Conservation (phyloP, 495 filamentous ascomycete species). For the Extremus antarcticus region DNA sequence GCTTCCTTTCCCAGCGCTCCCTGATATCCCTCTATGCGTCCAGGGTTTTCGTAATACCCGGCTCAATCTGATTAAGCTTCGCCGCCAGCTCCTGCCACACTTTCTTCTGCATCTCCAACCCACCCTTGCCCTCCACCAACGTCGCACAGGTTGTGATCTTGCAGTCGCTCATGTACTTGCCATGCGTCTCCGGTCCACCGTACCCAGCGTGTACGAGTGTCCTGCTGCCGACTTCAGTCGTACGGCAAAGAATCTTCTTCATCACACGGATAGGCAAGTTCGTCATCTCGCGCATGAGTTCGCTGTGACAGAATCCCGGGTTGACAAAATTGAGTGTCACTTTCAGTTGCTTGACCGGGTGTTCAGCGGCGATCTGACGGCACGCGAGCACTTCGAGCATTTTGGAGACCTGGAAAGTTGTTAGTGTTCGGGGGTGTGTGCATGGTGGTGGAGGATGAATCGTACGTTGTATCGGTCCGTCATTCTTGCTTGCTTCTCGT, state of each 20-base stretch:
- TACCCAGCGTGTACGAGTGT: conserved; percentile 32
- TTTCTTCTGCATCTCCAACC: conserved; percentile 19
- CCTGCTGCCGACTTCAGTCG: conserved; percentile 33
- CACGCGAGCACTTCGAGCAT: conserved; percentile 24
- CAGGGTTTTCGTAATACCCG: conserved; percentile 20
- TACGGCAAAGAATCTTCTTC: conserved; percentile 20
- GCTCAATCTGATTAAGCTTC: conserved; percentile 24
- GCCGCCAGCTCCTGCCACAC: conserved; percentile 24
- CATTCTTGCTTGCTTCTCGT: conserved; percentile 22
- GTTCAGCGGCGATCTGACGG: conserved; percentile 19
- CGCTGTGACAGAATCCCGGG: conserved; percentile 34
- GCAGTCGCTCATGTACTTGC: conserved; percentile 27
- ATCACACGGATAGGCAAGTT: conserved; percentile 2
- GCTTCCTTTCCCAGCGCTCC: too few relatives aligned
- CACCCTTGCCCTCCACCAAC: conserved; percentile 22
- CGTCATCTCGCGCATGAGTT: conserved; percentile 23
- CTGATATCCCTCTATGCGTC: neutral
- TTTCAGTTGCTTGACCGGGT: conserved; percentile 9
- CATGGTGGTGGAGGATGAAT: too few relatives aligned
- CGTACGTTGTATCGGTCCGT: conserved; percentile 25
- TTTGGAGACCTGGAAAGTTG: too few relatives aligned
- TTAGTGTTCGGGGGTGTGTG: too few relatives aligned
- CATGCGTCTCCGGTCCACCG: conserved; percentile 30
- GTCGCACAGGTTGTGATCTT: conserved; percentile 14
- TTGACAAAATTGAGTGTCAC: conserved; percentile 34